phyloP scores from a whole-genome alignment of 371 early-diverging fungal species.

The Parasitella parasitica region DNA sequence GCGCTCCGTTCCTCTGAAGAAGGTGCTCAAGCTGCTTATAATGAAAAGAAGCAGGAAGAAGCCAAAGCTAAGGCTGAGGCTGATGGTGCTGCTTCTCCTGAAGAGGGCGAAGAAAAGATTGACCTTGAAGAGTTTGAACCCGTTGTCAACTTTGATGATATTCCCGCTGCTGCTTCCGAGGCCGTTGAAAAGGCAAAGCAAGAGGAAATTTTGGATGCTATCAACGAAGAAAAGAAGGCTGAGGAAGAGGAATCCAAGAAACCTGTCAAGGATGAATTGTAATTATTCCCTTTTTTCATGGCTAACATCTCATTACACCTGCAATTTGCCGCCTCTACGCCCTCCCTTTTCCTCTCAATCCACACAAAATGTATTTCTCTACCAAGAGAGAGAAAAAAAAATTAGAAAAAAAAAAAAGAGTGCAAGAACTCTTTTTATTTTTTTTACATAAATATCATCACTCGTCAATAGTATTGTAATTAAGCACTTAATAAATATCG shows the following conservation, averaged over 20 bases:
- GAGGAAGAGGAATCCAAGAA: constrained; percentile 31
- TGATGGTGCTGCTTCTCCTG: constrained; percentile 27
- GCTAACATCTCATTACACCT: not conserved
- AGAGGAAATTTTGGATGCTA: constrained; percentile 16
- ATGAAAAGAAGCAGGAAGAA: constrained; percentile 34
- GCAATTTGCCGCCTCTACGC: not conserved
- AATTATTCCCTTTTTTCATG: not conserved
- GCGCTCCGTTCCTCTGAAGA: constrained; percentile 41
- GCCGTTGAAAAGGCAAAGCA: constrained; percentile 35
- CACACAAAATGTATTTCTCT: not conserved
- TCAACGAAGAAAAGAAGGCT: constrained; percentile 22
- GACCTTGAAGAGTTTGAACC: constrained; percentile 33
- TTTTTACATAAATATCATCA: not conserved
- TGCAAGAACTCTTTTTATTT: too few relatives aligned
- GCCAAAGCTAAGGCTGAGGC: constrained; percentile 22
- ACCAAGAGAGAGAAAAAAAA: not conserved
- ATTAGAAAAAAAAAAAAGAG: too few relatives aligned
- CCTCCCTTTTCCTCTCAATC: not conserved
- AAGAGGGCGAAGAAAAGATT: constrained; percentile 25
- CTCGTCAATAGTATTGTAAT: not conserved
- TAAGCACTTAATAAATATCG: not conserved
- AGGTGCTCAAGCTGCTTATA: constrained; percentile 29
- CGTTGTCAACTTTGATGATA: constrained; percentile 18
- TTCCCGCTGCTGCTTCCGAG: constrained; percentile 24
- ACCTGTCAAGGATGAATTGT: constrained; percentile 52